Percentiles rank a stretch among this genome's conserved stretches.
phyloP scores from a whole-genome alignment of 345 rosid genomes.

The Cardamine chenopodiifolia region DNA sequence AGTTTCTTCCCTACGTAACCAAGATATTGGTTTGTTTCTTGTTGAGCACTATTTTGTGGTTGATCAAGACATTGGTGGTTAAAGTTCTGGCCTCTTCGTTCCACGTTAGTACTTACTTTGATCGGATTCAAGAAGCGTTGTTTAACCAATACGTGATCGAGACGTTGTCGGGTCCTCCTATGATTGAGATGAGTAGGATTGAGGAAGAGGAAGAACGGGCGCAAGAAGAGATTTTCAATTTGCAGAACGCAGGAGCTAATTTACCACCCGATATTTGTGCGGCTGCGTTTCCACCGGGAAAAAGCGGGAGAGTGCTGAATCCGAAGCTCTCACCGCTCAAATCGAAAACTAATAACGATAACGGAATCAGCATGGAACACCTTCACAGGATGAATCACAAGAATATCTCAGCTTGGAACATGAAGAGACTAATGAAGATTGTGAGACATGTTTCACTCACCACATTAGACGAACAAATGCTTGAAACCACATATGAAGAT shows the following conservation, averaged over 20 bases:
- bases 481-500: slow-evolving; percentile 51
- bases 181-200: slow-evolving; percentile 52
- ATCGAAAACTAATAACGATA: slow-evolving; percentile 39
- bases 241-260: slow-evolving; percentile 66
- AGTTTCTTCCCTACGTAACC: slow-evolving; percentile 56
- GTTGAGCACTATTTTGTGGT: slow-evolving; percentile 69
- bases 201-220: slow-evolving; percentile 60
- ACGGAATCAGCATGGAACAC: slow-evolving; percentile 61
- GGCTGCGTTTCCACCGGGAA: slow-evolving; percentile 48
- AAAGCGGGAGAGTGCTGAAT: slow-evolving; percentile 48
- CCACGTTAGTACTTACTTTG: slow-evolving; percentile 92
- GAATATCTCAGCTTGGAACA: slow-evolving; percentile 95
- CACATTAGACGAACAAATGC: slow-evolving; percentile 78
- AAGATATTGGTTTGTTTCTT: slow-evolving; percentile 68
- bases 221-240: slow-evolving; percentile 48
- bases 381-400: slow-evolving; percentile 69
- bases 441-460: slow-evolving; percentile 71
- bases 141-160: slow-evolving; percentile 86
- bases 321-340: slow-evolving; percentile 45
- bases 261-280: slow-evolving; percentile 66
- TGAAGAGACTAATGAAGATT: slow-evolving; percentile 91
- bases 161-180: slow-evolving; percentile 78
- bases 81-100: slow-evolving; percentile 86
- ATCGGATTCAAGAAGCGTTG: slow-evolving; percentile 79
- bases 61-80: slow-evolving; percentile 80